A percentile compares a stretch with the other conserved stretches of the same genome.
Conservation (phyloP, 768 basidiomycete genomes). For the Hortiboletus campestris region DNA sequence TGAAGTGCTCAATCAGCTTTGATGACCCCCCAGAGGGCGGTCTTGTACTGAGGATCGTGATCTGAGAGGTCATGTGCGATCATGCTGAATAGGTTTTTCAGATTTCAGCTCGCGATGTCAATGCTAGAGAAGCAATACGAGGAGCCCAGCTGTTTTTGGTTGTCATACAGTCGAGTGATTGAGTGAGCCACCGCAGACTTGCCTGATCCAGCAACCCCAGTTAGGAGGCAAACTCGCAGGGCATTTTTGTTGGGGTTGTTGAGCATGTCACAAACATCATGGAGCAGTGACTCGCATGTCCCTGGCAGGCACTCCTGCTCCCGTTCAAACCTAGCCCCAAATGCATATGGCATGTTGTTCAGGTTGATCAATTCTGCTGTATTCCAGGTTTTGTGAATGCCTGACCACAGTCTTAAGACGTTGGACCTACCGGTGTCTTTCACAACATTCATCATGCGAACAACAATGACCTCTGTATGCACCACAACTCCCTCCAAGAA, state of each 20-base stretch:
- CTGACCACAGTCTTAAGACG: too few species aligned
- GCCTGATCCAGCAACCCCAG: slow-evolving; percentile 14
- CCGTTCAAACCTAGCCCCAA: neutral
- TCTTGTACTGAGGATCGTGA: slow-evolving; percentile 2
- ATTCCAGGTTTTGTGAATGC: neutral
- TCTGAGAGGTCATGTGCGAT: slow-evolving; percentile 27
- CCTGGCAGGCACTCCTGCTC: neutral
- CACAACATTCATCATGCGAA: too few species aligned
- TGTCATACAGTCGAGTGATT: neutral
- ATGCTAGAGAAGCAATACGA: slow-evolving; percentile 13
- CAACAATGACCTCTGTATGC: too few species aligned
- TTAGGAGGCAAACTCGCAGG: slow-evolving; percentile 9
- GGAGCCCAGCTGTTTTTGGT: neutral
- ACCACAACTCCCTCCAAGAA: too few species aligned
- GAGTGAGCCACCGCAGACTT: neutral
- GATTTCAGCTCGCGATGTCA: slow-evolving; percentile 3
- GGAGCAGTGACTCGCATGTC: neutral
- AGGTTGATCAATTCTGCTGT: neutral
- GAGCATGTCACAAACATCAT: neutral
- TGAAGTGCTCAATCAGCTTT: neutral
- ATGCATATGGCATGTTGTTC: too few species aligned
- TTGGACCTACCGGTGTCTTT: too few species aligned
- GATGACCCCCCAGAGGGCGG: too few species aligned
- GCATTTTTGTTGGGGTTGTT: neutral
- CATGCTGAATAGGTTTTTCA: slow-evolving; percentile 22